Evolutionary conservation across 2,329 filamentous ascomycete species (phyloP).

Genomic region (Spiromastix sp.): DNA sequence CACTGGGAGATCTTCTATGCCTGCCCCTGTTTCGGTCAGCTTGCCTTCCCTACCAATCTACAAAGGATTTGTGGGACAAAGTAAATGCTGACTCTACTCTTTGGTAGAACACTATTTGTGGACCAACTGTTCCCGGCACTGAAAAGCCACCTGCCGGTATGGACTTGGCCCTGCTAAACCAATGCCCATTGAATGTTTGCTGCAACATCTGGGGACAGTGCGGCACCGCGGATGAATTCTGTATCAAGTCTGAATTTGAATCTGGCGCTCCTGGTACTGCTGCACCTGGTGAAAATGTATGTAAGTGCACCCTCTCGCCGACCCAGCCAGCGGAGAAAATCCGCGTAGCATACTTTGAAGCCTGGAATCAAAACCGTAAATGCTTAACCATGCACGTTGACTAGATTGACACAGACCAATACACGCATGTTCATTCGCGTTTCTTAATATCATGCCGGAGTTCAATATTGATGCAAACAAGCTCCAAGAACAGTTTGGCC

Average conservation of each 20-base stretch:
- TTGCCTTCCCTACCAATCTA: too few relatives aligned
- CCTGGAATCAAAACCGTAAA: slow-evolving; percentile 17
- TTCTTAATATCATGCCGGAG: slow-evolving; percentile 22
- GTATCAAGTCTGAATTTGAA: slow-evolving; percentile 16
- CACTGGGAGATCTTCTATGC: slow-evolving; percentile 31
- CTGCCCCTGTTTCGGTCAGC: slow-evolving; percentile 24
- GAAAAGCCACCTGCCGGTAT: slow-evolving; percentile 23
- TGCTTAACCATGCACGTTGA: slow-evolving; percentile 20
- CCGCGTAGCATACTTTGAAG: slow-evolving; percentile 24
- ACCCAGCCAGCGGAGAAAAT: slow-evolving; percentile 13
- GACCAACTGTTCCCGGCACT: slow-evolving; percentile 36
- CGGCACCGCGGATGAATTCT: slow-evolving; percentile 36
- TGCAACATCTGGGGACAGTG: slow-evolving; percentile 37
- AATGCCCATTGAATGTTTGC: slow-evolving; percentile 36
- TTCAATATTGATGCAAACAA: slow-evolving; percentile 19
- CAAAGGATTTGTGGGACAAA: too few relatives aligned
- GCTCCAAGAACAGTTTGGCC: slow-evolving; percentile 7
- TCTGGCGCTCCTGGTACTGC: slow-evolving; percentile 30
- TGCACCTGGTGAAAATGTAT: slow-evolving; percentile 22
- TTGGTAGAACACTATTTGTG: slow-evolving; percentile 35
- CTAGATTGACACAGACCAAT: slow-evolving; percentile 13
- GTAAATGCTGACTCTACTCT: too few relatives aligned
- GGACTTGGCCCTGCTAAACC: slow-evolving; percentile 31
- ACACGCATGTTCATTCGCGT: slow-evolving; percentile 28
- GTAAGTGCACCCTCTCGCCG: slow-evolving; percentile 22